A percentile compares a stretch with the other conserved stretches of the same genome.
Evolutionary conservation across 1,284 basidiomycete genomes (phyloP).

Genomic region (Tilletia caries): DNA sequence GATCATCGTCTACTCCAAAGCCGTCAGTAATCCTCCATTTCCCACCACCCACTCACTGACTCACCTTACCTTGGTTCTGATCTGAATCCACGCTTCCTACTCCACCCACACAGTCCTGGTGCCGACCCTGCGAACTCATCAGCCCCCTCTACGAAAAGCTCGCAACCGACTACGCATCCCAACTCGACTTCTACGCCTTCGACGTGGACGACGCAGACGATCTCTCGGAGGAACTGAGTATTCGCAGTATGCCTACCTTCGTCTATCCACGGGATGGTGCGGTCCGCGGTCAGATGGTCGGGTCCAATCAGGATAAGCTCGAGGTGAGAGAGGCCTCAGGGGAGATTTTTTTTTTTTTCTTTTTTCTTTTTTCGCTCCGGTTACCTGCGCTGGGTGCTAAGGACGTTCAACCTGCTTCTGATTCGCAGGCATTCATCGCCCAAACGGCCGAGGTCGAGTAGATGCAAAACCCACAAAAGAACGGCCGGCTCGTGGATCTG

Average conservation of each 20-base stretch:
- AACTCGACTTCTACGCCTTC: conserved; percentile 3
- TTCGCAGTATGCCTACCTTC: conserved; percentile 1
- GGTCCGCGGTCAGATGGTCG: background rate
- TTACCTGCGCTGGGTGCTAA: too few species aligned
- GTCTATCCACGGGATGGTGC: background rate
- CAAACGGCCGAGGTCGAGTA: too few species aligned
- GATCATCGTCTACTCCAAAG: conserved; percentile 12
- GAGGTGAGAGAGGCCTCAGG: conserved; percentile 4
- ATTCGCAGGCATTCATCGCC: too few species aligned
- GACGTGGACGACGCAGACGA: conserved; percentile 1
- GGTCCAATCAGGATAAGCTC: background rate
- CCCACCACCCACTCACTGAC: background rate
- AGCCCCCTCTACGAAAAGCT: background rate
- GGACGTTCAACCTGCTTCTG: too few species aligned
- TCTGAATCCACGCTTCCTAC: too few species aligned
- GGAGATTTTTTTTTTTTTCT: too few species aligned
- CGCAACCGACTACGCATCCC: background rate
- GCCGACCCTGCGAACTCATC: conserved; percentile 3
- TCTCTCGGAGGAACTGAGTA: background rate
- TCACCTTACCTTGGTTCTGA: background rate
- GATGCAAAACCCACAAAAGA: too few species aligned
- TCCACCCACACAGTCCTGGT: background rate
- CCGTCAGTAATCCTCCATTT: conserved; percentile 6
- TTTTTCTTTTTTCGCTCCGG: too few species aligned
- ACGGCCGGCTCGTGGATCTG: too few species aligned